Base-by-base conservation (phyloP, 2,329 filamentous ascomycete genomes). In the Penicillium sp. region DNA sequence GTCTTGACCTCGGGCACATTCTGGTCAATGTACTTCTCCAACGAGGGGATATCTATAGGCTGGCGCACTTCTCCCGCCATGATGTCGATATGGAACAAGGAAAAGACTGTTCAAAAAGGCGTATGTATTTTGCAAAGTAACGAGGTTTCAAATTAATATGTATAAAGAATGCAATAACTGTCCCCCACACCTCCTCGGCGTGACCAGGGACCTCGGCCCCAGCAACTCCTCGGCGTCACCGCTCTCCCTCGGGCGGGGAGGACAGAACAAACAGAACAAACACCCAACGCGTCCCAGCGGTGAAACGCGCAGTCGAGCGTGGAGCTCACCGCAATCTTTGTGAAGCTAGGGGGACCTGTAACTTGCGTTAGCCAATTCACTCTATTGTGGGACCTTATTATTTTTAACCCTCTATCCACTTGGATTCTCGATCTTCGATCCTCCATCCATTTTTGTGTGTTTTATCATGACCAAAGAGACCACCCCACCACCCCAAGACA, bases 31-130 rank as follows among this genome's bases (percentile, higher is more conserved):
- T 92, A 99, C 62, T 81, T 82, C 79, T 93, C 89, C 54, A 99
- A 81, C 16, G 90, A 86, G 69, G 83, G 78, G 68, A 93, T 78
- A 72, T 97, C 90, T 71, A 99, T 95, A 43, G 91, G 90, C 73
- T 99, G 94, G 73, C 94, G 87, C 57, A 99, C 87, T 62, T 82
- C 82, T 67, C 93, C 93, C 52, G 94, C 93, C 93, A 97, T 88
- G 60, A 52, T 71, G 53, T 50, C 34, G 39, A 39, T 29, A 50
- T 39, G 15, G 29, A 23, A 36, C 25, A 19, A 43, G 34, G 25
- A 49, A 13, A 27, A 44, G 19, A 21, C 11, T 19, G 25, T 21
- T 10, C 9, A 16, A n/a, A 19, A 23, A 47, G 15, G 15, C 9
- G 25, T 27, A 43, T 23, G 25, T 39, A 39, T 38, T 47, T 11